Percentiles rank a stretch among this genome's conserved stretches.
phyloP scores from a whole-genome alignment of 164 flowering plant genomes.

The Vitis labrusca region DNA sequence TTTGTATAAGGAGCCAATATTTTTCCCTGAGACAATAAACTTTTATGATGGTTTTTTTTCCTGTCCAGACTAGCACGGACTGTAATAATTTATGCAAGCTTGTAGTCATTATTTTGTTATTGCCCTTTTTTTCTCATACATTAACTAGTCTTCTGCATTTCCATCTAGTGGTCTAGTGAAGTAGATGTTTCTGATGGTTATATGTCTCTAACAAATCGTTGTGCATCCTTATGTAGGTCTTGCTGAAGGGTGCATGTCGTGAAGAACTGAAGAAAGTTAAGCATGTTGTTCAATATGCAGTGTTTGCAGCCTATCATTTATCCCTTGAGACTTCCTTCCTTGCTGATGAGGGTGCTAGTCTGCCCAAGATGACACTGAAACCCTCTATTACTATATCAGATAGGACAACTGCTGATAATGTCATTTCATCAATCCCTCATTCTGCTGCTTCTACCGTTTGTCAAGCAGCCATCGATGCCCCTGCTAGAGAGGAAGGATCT shows the following conservation, averaged over 20 bases:
- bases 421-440: slow-evolving; percentile 30
- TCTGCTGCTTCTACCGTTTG: slow-evolving; percentile 16
- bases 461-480: slow-evolving; percentile 18
- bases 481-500: slow-evolving; percentile 20
- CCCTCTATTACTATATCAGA: slow-evolving; percentile 44
- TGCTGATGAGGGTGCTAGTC: slow-evolving; percentile 94
- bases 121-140: too few species aligned
- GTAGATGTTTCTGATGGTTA: too few species aligned
- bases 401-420: slow-evolving; percentile 27
- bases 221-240: slow-evolving; percentile 45
- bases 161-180: too few species aligned
- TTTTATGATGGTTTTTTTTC: not conserved
- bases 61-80: not conserved
- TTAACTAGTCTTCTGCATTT: too few species aligned
- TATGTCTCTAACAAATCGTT: not conserved
- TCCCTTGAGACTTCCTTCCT: slow-evolving; percentile 94
- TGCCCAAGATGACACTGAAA: slow-evolving; percentile 48
- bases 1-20: not conserved
- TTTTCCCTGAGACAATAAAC: not conserved
- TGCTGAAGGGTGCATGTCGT: slow-evolving; percentile 63
- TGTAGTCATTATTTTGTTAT: not conserved
- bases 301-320: slow-evolving; percentile 94
- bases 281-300: slow-evolving; percentile 81
- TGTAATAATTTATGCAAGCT: not conserved
- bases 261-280: slow-evolving; percentile 87